Evolutionary conservation across 139 green algal genomes (phyloP).

Genomic region (Chlamydomonas sp.): DNA sequence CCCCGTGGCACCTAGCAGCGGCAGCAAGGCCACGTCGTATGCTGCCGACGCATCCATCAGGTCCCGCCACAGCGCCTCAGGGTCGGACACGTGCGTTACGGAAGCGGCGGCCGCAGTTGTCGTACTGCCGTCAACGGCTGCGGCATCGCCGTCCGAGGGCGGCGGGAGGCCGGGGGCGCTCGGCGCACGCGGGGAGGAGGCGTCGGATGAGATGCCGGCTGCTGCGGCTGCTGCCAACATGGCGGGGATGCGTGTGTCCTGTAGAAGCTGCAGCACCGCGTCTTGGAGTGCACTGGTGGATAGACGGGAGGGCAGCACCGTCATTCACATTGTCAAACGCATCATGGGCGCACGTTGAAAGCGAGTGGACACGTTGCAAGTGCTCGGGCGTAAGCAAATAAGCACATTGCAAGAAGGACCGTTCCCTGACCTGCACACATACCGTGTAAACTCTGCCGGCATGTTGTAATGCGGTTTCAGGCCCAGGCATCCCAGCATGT

Average conservation of each 20-base stretch:
- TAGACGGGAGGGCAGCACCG: too few relatives aligned
- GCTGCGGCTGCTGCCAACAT: background rate
- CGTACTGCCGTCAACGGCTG: background rate
- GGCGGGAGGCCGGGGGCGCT: too few relatives aligned
- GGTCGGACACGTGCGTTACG: background rate
- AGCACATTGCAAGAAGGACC: too few relatives aligned
- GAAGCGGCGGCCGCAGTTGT: background rate
- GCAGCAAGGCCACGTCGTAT: conserved; percentile 23
- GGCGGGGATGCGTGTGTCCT: background rate
- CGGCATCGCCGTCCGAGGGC: background rate
- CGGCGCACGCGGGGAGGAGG: background rate
- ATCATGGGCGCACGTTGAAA: too few relatives aligned
- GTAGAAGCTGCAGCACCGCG: conserved; percentile 6
- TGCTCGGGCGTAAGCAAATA: too few relatives aligned
- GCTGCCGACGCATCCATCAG: conserved; percentile 27
- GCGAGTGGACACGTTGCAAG: too few relatives aligned
- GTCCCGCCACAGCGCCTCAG: conserved; percentile 3
- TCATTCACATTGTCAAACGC: too few relatives aligned
- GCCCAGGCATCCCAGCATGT: conserved; percentile 29
- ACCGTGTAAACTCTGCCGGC: conserved; percentile 24
- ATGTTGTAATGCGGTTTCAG: conserved; percentile 41
- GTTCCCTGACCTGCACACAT: background rate
- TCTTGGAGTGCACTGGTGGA: conserved; percentile 12
- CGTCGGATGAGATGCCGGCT: too few relatives aligned
- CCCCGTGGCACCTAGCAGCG: conserved; percentile 14